These are phyloP conservation scores for Fusarium tanahbumbuense DNA, from an alignment of 2,329 filamentous ascomycete genomes.

Conservation along the genomic window DNA sequence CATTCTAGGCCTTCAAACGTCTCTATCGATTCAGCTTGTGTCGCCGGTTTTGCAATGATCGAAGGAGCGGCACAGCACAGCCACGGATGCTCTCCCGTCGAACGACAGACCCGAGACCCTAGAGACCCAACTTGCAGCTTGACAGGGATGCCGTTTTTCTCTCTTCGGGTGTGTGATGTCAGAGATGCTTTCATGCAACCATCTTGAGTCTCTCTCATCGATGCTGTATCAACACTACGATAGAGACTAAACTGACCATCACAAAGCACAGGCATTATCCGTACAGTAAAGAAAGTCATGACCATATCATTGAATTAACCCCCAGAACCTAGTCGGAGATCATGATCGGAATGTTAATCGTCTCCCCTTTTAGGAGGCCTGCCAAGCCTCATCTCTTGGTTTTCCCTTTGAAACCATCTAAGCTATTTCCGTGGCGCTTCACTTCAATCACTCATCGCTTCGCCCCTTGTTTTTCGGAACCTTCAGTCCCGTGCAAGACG, in stretches of 20 bases:
- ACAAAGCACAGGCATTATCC: not conserved
- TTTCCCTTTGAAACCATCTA: slow-evolving; percentile 9
- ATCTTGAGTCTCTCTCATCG: not conserved
- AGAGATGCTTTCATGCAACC: slow-evolving; percentile 21
- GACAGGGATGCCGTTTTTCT: slow-evolving; percentile 25
- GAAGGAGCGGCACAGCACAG: slow-evolving; percentile 22
- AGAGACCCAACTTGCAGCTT: slow-evolving; percentile 13
- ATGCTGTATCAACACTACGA: not conserved
- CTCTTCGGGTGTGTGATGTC: slow-evolving; percentile 28
- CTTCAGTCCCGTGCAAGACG: slow-evolving; percentile 18
- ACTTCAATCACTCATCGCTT: slow-evolving; percentile 5
- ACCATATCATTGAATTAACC: slow-evolving; percentile 34
- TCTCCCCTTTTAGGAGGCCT: slow-evolving; percentile 17
- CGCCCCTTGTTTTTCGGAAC: slow-evolving; percentile 15
- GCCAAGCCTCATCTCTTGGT: slow-evolving; percentile 24
- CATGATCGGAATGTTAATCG: slow-evolving; percentile 37
- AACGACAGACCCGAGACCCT: not conserved
- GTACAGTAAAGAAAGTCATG: not conserved
- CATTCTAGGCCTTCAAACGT: slow-evolving; percentile 13
- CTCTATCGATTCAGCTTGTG: slow-evolving; percentile 27
- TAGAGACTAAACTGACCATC: not conserved
- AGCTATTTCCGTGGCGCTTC: slow-evolving; percentile 30
- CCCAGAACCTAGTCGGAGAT: slow-evolving; percentile 26
- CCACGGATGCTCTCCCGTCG: slow-evolving; percentile 29
- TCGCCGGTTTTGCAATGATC: slow-evolving; percentile 12